phyloP scores from a whole-genome alignment of 345 rosid species.

The Gossypioides kirkii region DNA sequence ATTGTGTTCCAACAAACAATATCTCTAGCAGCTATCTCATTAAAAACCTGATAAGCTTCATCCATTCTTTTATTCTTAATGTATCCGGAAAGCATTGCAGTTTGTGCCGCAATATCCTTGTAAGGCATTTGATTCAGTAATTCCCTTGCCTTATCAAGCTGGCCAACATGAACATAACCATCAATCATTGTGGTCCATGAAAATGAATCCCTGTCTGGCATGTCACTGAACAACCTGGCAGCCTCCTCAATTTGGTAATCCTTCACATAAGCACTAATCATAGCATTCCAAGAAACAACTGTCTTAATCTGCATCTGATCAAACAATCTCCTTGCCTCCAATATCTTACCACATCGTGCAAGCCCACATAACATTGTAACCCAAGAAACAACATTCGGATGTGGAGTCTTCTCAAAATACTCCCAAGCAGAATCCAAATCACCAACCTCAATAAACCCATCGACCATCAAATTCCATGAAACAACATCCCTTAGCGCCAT shows the following conservation, averaged over 20 bases:
- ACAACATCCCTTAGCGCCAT: constrained; percentile 44
- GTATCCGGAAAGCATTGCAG: constrained; percentile 64
- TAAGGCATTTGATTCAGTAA: constrained; percentile 25
- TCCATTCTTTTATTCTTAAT: constrained; percentile 53
- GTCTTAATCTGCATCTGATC: constrained; percentile 42
- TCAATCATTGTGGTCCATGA: constrained; percentile 39
- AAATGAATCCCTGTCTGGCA: constrained; percentile 34
- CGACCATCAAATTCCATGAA: constrained; percentile 49
- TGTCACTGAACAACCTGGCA: constrained; percentile 49
- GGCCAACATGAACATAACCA: constrained; percentile 56
- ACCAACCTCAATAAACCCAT: constrained; percentile 27
- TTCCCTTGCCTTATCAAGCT: constrained; percentile 54
- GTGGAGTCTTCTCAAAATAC: constrained; percentile 11
- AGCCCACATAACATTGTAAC: constrained; percentile 3
- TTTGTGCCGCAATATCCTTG: constrained; percentile 36
- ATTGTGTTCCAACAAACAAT: constrained; percentile 65
- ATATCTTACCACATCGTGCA: constrained; percentile 7
- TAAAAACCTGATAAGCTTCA: constrained; percentile 42
- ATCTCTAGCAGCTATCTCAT: constrained; percentile 34
- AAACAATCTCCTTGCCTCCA: constrained; percentile 37
- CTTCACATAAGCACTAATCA: constrained; percentile 51
- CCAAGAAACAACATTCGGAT: constrained; percentile 8
- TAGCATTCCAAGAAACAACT: constrained; percentile 54
- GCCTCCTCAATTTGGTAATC: constrained; percentile 48
- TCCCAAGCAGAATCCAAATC: constrained; percentile 37